Evolutionary conservation across 2,329 filamentous ascomycete species (phyloP).

Genomic region (Neonectria faginata): DNA sequence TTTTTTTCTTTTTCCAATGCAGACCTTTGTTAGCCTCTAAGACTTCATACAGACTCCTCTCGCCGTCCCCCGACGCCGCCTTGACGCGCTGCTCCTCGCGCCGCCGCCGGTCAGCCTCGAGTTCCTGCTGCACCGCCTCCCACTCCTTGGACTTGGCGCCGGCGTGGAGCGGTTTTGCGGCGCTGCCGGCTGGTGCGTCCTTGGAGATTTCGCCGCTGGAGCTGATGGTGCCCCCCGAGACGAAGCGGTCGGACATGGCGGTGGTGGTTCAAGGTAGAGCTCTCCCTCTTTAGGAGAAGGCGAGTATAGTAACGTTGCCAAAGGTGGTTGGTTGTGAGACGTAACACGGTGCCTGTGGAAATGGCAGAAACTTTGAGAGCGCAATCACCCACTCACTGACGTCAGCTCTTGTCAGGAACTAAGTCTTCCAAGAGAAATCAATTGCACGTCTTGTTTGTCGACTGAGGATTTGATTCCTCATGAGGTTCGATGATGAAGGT

Average conservation of each 20-base stretch:
- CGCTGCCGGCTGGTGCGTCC: slow-evolving; percentile 28
- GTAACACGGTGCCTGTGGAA: background rate
- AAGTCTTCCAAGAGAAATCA: background rate
- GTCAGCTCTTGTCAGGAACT: background rate
- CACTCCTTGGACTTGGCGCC: slow-evolving; percentile 61
- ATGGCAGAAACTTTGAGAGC: background rate
- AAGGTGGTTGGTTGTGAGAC: background rate
- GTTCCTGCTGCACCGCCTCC: slow-evolving; percentile 72
- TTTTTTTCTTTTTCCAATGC: background rate
- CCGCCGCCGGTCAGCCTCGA: slow-evolving; percentile 69
- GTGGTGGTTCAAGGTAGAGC: background rate
- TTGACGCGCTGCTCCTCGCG: slow-evolving; percentile 63
- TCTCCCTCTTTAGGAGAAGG: background rate
- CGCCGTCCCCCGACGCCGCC: slow-evolving; percentile 55
- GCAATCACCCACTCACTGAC: background rate
- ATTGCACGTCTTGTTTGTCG: background rate
- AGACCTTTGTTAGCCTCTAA: slow-evolving; percentile 86
- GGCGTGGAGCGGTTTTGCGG: slow-evolving; percentile 34
- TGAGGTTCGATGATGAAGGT: background rate
- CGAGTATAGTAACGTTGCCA: background rate
- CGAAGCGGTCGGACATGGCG: slow-evolving; percentile 66
- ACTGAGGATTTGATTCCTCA: background rate
- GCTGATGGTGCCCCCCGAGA: slow-evolving; percentile 65
- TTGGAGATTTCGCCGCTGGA: slow-evolving; percentile 42
- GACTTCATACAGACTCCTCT: slow-evolving; percentile 78